phyloP scores from a whole-genome alignment of 2,329 filamentous ascomycete species.

The Lasiodiplodia sp. region DNA sequence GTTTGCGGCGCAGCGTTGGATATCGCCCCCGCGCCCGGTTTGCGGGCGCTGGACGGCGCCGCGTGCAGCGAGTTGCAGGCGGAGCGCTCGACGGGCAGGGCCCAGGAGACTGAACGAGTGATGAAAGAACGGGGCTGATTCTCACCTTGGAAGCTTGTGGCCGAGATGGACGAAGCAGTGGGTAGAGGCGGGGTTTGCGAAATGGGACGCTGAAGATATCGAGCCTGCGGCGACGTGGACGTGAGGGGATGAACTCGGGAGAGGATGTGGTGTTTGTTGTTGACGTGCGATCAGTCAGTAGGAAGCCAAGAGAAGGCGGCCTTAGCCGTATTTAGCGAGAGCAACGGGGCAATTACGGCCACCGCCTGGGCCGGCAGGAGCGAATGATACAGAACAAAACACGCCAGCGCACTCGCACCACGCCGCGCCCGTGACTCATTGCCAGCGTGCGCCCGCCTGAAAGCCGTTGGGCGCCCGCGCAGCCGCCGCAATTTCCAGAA shows the following conservation, averaged over 20 bases:
- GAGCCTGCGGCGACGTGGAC: slow-evolving; percentile 29
- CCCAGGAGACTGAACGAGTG: slow-evolving; percentile 30
- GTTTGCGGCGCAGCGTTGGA: slow-evolving; percentile 14
- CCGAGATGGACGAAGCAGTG: slow-evolving; percentile 19
- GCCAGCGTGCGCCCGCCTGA: slow-evolving; percentile 2
- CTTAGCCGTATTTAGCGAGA: slow-evolving; percentile 29
- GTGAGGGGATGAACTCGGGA: slow-evolving; percentile 23
- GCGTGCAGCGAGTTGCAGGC: slow-evolving; percentile 17
- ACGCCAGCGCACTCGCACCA: slow-evolving; percentile 25
- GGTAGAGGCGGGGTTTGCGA: slow-evolving; percentile 17
- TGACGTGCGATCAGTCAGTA: slow-evolving; percentile 30
- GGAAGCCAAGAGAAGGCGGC: slow-evolving; percentile 29
- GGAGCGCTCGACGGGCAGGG: slow-evolving; percentile 16
- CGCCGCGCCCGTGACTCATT: slow-evolving; percentile 25
- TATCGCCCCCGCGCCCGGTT: slow-evolving; percentile 14
- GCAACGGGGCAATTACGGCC: slow-evolving; percentile 25
- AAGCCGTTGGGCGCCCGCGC: slow-evolving; percentile 16
- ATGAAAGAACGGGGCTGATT: slow-evolving; percentile 28
- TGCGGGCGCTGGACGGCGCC: slow-evolving; percentile 7
- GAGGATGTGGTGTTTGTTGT: slow-evolving; percentile 30
- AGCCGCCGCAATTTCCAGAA: slow-evolving; percentile 4
- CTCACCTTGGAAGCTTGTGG: slow-evolving; percentile 28
- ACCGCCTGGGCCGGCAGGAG: slow-evolving; percentile 26
- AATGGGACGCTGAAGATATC: slow-evolving; percentile 27
- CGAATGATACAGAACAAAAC: slow-evolving; percentile 24